Evolutionary conservation across 2,329 filamentous ascomycete species (phyloP), one percentile per base, ranked within the genome.

Genomic region (Fusarium sp.): DNA sequence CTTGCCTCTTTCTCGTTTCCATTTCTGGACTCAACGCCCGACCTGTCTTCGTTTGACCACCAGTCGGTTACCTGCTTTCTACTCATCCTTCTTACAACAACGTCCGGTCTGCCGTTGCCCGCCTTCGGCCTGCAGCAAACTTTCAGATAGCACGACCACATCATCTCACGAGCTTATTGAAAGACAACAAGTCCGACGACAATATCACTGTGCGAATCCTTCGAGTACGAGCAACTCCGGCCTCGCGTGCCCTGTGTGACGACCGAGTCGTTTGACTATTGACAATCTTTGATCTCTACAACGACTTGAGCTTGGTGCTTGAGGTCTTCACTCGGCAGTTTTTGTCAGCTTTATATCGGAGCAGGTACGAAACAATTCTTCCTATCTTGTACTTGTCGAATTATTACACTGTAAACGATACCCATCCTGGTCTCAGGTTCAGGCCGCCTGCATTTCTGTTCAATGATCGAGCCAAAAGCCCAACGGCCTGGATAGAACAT

Each of bases 71-170:
- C 62, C n/a, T 60, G 54, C 68, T 57, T 66, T 55, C 33, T 45
- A 40, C 49, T 70, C 52, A 55, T 61, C 58, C 65, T 22, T 65
- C 18, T 42, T 57, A 26, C 63, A 65, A 64, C 58, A 63, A 56
- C 61, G 60, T 49, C 57, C 64, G 53, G 61, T 50, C 75, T 78
- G 75, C 67, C 54, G 64, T 58, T 62, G 44, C 68, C 75, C 75
- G 60, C 33, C 34, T 33, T 55, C 39, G 63, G 63, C 48, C 57
- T 66, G 71, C 68, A 75, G 68, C 60, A 72, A 73, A 72, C 73
- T 67, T 72, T 68, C 68, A 69, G 67, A 69, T 59, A 44, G 42
- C 50, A 55, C 66, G 56, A 57, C 17, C 36, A 42, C 34, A 66
- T 70, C 70, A 63, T 57, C 46, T 70, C 49, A 51, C 66, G 42